Percentiles rank a stretch among this genome's conserved stretches.
These are phyloP conservation scores for Fonsecaea multimorphosa DNA, from an alignment of 2,329 filamentous ascomycete species.

Conservation along the genomic window DNA sequence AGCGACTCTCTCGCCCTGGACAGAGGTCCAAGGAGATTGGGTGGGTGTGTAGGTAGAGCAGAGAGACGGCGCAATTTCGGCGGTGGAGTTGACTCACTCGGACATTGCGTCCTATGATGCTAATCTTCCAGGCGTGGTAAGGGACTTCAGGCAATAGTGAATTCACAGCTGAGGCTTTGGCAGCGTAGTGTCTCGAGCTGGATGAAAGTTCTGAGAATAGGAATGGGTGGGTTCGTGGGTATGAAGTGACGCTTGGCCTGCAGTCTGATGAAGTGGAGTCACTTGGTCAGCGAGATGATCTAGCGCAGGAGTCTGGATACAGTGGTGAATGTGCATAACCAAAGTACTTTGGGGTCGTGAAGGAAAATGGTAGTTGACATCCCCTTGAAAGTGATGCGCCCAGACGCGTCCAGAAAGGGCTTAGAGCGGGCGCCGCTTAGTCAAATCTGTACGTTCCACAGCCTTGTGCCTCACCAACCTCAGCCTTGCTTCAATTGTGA, in stretches of 20 bases:
- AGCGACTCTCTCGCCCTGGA: not conserved
- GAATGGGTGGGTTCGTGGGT: not conserved
- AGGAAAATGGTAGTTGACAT: not conserved
- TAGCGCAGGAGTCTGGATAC: not conserved
- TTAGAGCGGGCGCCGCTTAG: not conserved
- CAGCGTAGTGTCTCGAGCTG: not conserved
- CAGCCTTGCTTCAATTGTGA: not conserved
- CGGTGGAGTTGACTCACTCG: not conserved
- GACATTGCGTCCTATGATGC: not conserved
- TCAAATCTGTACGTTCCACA: not conserved
- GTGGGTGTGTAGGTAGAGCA: not conserved
- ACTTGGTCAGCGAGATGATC: not conserved
- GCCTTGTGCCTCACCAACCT: not conserved
- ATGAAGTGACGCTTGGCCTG: not conserved
- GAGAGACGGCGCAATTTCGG: not conserved
- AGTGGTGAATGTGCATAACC: not conserved
- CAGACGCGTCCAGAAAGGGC: constrained; percentile 1
- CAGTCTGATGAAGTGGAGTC: not conserved
- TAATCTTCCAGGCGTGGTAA: not conserved
- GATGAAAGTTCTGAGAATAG: not conserved
- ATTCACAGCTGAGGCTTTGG: not conserved
- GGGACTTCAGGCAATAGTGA: not conserved
- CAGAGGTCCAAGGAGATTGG: not conserved
- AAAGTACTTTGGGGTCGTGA: not conserved
- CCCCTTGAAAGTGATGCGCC: constrained; percentile 1